A percentile compares a stretch with the other conserved stretches of the same genome.
Evolutionary conservation across 75 land plant species (phyloP).

Genomic region (Sequoia sempervirens): DNA sequence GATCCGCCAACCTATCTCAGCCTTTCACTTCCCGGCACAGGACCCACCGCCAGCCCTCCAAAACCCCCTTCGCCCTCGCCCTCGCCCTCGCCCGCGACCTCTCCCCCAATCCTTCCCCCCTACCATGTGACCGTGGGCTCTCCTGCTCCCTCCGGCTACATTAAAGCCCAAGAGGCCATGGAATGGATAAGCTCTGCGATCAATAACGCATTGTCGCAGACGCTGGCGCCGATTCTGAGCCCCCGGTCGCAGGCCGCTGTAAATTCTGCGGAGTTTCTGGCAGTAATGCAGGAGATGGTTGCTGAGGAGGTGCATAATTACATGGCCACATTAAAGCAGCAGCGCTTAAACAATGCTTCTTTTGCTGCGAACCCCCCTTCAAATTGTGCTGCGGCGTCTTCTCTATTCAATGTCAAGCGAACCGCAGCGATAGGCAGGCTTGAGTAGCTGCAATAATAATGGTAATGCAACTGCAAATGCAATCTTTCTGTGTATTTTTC

Average conservation of each 20-base stretch:
- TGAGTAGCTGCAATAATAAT: background rate
- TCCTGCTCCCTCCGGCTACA: constrained; percentile 13
- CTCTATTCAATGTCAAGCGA: background rate
- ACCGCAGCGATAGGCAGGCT: background rate
- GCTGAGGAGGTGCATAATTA: constrained; percentile 36
- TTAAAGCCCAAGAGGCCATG: constrained; percentile 20
- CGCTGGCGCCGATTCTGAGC: constrained; percentile 11
- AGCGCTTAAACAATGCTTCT: background rate
- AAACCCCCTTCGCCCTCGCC: background rate
- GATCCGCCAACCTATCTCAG: constrained; percentile 42
- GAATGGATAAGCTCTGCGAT: constrained; percentile 26
- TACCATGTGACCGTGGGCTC: background rate
- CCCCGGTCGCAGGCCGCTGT: background rate
- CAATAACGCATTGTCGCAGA: constrained; percentile 16
- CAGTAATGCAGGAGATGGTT: constrained; percentile 39
- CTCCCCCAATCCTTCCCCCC: background rate
- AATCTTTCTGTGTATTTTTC: background rate
- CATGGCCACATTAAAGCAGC: constrained; percentile 18
- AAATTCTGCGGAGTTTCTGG: constrained; percentile 18
- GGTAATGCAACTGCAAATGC: background rate
- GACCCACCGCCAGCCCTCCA: background rate
- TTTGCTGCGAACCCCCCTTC: background rate
- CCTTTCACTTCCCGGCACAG: constrained; percentile 45
- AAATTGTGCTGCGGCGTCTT: background rate
- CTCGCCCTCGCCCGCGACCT: too few species aligned